These are phyloP conservation scores for Talaromyces sp. DNA, from an alignment of 2,329 filamentous ascomycete species.

Conservation along the genomic window DNA sequence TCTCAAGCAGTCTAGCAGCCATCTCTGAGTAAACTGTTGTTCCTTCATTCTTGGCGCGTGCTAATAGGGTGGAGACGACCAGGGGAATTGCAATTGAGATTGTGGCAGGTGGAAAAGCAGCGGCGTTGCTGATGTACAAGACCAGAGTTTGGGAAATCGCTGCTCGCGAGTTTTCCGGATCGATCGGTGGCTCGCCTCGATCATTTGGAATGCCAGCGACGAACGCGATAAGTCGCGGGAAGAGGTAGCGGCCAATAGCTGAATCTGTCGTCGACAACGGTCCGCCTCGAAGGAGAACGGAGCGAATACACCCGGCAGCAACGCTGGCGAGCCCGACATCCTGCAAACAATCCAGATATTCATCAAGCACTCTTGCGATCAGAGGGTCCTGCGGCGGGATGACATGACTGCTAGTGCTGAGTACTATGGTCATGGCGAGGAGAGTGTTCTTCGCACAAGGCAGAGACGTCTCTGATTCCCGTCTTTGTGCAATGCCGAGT, in stretches of 20 bases:
- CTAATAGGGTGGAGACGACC: conserved; percentile 71
- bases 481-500: conserved; percentile 46
- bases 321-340: conserved; percentile 66
- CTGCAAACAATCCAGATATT: conserved; percentile 76
- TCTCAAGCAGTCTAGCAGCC: conserved; percentile 70
- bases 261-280: conserved; percentile 63
- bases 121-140: conserved; percentile 57
- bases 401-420: conserved; percentile 73
- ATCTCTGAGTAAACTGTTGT: conserved; percentile 64
- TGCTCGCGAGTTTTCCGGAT: conserved; percentile 70
- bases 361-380: conserved; percentile 69
- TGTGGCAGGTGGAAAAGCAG: conserved; percentile 26
- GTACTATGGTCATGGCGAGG: conserved; percentile 79
- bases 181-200: conserved; percentile 58
- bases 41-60: conserved; percentile 64
- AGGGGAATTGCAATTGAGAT: conserved; percentile 62
- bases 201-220: conserved; percentile 52
- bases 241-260: conserved; percentile 67
- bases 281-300: conserved; percentile 66
- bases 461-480: conserved; percentile 66
- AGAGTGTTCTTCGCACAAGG: conserved; percentile 90
- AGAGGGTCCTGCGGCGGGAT: conserved; percentile 72
- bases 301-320: conserved; percentile 83
- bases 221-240: conserved; percentile 73
- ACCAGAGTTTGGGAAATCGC: conserved; percentile 72